Evolutionary conservation across 148 eudicot species (phyloP).

Genomic region (Amaranthus palmeri): DNA sequence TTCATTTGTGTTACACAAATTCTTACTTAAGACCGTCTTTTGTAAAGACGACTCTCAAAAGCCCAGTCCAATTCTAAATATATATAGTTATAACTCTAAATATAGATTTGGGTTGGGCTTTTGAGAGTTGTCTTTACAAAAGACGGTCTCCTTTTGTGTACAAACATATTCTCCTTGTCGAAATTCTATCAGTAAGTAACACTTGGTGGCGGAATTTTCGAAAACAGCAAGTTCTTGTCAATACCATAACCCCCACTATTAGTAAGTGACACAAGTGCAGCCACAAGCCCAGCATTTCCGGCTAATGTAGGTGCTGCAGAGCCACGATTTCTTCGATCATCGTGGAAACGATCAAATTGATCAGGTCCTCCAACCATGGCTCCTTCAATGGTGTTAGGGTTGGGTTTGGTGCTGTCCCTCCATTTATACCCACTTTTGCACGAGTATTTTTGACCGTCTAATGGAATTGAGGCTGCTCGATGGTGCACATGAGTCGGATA

Average conservation of each 20-base stretch:
- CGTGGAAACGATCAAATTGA: slow-evolving; percentile 34
- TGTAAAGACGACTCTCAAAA: no score
- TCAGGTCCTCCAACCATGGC: slow-evolving; percentile 87
- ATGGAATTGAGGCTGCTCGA: slow-evolving; percentile 68
- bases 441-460: slow-evolving; percentile 34
- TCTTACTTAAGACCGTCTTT: no score
- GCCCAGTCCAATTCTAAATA: no score
- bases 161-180: no score
- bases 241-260: slow-evolving; percentile 51
- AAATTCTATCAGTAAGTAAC: no score
- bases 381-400: slow-evolving; percentile 53
- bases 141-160: no score
- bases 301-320: slow-evolving; percentile 60
- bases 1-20: no score
- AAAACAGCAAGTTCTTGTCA: slow-evolving; percentile 45
- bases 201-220: slow-evolving; percentile 46
- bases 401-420: slow-evolving; percentile 39
- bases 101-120: no score
- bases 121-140: no score
- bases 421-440: slow-evolving; percentile 58
- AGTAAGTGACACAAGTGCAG: slow-evolving; percentile 65
- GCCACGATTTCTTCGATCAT: slow-evolving; percentile 33
- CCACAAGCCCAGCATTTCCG: slow-evolving; percentile 74
- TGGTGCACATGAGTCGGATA: slow-evolving; percentile 62
- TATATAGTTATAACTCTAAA: no score